A percentile compares a stretch with the other conserved stretches of the same genome.
Evolutionary conservation across 371 early-diverging fungal genomes (phyloP).

Genomic region (Zychaea mexicana): DNA sequence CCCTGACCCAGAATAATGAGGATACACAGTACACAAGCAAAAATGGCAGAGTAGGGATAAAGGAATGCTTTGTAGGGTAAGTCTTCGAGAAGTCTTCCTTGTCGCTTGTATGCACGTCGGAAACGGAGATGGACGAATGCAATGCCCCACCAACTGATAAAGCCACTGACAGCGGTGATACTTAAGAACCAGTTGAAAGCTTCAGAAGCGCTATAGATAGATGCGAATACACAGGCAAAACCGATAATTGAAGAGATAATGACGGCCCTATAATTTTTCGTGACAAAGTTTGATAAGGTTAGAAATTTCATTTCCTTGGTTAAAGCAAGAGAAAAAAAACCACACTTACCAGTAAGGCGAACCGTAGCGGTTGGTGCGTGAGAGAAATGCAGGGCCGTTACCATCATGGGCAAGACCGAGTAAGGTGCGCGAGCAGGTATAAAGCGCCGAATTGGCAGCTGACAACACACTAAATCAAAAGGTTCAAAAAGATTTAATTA

Average conservation of each 20-base stretch:
- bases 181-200: conserved; percentile 72
- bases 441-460: conserved; percentile 70
- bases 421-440: conserved; percentile 64
- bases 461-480: conserved; percentile 51
- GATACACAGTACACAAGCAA: conserved; percentile 39
- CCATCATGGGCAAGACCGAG: conserved; percentile 62
- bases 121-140: conserved; percentile 73
- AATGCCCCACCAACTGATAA: conserved; percentile 78
- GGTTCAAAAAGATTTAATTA: neutral
- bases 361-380: conserved; percentile 45
- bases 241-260: conserved; percentile 52
- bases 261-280: conserved; percentile 29
- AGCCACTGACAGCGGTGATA: conserved; percentile 69
- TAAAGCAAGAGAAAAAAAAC: neutral
- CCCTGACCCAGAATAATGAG: conserved; percentile 62
- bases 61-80: conserved; percentile 70
- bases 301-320: neutral
- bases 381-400: conserved; percentile 57
- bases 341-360: conserved; percentile 45
- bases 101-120: conserved; percentile 69
- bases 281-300: neutral
- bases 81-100: conserved; percentile 60
- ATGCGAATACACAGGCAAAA: conserved; percentile 53
- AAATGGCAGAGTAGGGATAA: conserved; percentile 65
- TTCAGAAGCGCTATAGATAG: conserved; percentile 40